phyloP scores from a whole-genome alignment of 164 flowering plant species.

The Berberis vulgaris region DNA sequence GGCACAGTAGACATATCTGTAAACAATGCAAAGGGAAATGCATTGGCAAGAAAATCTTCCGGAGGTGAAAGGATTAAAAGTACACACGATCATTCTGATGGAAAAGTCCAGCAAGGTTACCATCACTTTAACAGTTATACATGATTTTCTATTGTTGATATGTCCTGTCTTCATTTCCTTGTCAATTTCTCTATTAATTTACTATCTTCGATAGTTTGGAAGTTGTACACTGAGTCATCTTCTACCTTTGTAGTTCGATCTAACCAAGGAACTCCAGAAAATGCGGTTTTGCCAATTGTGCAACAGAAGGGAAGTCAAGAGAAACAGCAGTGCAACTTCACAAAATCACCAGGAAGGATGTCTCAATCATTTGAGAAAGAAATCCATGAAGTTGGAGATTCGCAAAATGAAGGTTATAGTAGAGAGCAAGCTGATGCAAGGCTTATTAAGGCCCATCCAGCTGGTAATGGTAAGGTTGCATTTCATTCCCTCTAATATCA shows the following conservation, averaged over 20 bases:
- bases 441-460: constrained; percentile 14
- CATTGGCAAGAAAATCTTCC: constrained; percentile 9
- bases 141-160: neutral
- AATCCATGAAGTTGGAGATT: constrained; percentile 21
- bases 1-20: constrained; percentile 15
- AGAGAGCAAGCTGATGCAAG: constrained; percentile 21
- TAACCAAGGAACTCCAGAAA: constrained; percentile 30
- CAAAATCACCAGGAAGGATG: constrained; percentile 37
- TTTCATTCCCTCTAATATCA: neutral
- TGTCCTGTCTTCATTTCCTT: too few species aligned
- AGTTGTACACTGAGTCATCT: neutral
- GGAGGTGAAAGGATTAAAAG: constrained; percentile 10
- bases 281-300: constrained; percentile 29
- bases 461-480: constrained; percentile 28
- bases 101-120: constrained; percentile 34
- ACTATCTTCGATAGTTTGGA: neutral
- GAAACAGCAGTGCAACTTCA: constrained; percentile 36
- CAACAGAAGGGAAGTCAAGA: constrained; percentile 38
- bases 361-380: constrained; percentile 36
- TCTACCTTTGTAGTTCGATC: constrained; percentile 27
- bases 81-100: constrained; percentile 14
- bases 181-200: neutral
- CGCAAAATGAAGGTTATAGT: constrained; percentile 11
- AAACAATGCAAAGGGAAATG: constrained; percentile 12
- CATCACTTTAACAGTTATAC: neutral